Base-by-base conservation (phyloP, 495 filamentous ascomycete genomes). In the Podospora anserina region DNA sequence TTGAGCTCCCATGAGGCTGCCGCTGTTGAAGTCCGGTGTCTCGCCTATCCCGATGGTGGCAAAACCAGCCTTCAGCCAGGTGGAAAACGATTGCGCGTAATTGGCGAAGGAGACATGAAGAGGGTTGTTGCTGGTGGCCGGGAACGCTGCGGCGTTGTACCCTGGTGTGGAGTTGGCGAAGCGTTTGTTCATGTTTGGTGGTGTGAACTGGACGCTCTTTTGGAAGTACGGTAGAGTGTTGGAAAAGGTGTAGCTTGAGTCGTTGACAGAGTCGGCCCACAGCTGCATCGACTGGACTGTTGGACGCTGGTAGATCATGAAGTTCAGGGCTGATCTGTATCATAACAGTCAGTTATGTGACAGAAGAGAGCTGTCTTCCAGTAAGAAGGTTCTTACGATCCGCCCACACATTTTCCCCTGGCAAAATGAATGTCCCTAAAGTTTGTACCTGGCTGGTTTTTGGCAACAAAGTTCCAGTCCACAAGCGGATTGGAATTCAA, bases 1-100 rank as follows among this genome's bases (percentile, higher is more conserved):
- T 30, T 80, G 76, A 1, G 68, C 61, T 5, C 83, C 84, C 44
- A 78, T 69, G 7, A 87, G 67, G 0, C 67, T 69, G 28, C 84
- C 84, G 30, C 68, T 73, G 61, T 78, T 82, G 69, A 85, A 84
- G 49, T 80, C 84, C 1, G 70, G 1, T 0, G 68, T 64, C 26
- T 74, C 65, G 2, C 66, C 57, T 44, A 84, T 76, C 2, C 82
- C 84, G 32, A 85, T 79, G 30, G 71, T 71, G 16, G 70, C 59
- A 7, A 84, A 66, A 11, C 19, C 69, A 19, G 58, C 58, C 1
- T 60, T 60, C 0, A 60, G 58, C 71, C 71, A 73, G 53, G 56
- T 53, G 53, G 68, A 66, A 32, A 66, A 54, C 11, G 68, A 53
- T 27, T 73, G 68, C 3, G 28, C 54, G 63, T 69, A 73, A 5